Conservation (phyloP, 2,329 filamentous ascomycete species). For the Graphilbum fragrans region DNA sequence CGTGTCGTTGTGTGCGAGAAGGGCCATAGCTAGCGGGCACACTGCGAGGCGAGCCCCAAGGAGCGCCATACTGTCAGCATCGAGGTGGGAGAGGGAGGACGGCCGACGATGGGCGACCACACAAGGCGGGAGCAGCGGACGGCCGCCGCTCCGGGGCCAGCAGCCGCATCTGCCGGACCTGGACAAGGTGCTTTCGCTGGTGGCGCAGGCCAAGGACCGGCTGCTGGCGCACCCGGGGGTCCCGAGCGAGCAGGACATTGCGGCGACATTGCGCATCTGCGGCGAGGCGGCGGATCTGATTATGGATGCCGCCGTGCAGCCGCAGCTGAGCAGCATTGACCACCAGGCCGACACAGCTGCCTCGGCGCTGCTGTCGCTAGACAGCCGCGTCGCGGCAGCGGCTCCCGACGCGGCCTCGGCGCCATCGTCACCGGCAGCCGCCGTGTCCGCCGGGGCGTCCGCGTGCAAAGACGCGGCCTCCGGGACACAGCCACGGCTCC, state of each 20-base stretch:
- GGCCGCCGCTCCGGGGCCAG: not conserved
- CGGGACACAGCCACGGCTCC: conserved; percentile 17
- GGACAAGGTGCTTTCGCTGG: conserved; percentile 25
- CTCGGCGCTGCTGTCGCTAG: conserved; percentile 39
- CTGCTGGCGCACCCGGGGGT: conserved; percentile 32
- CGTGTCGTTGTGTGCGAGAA: no score
- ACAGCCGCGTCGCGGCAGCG: conserved; percentile 2
- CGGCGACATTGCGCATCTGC: conserved; percentile 30
- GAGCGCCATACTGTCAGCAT: no score
- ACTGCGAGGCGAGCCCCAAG: no score
- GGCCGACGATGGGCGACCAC: not conserved
- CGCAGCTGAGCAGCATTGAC: conserved; percentile 25
- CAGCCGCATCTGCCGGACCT: conserved; percentile 19
- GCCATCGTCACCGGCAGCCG: not conserved
- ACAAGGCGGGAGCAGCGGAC: not conserved
- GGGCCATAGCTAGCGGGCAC: no score
- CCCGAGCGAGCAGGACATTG: conserved; percentile 29
- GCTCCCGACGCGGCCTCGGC: not conserved
- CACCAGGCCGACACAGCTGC: conserved; percentile 32
- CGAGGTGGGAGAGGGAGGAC: conserved; percentile 1
- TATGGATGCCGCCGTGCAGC: conserved; percentile 23
- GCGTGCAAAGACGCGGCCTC: no score
- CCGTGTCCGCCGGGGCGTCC: not conserved
- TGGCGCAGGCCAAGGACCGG: conserved; percentile 28
- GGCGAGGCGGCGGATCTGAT: conserved; percentile 27